Evolutionary conservation across 192 early-diverging fungal species (phyloP).

Genomic region (Umbelopsis ramanniana): DNA sequence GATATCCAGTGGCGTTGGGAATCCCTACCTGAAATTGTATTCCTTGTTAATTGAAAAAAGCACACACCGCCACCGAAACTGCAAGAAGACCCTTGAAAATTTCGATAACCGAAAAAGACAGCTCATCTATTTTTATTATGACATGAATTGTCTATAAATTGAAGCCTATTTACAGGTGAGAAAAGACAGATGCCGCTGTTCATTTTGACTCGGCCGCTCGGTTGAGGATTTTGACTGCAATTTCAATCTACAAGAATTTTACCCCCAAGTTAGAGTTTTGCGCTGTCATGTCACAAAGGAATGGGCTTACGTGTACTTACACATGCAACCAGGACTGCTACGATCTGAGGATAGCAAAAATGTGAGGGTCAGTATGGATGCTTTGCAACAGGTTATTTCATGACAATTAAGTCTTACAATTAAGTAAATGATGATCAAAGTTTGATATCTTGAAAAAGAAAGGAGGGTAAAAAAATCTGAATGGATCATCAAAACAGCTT

Average conservation of each 20-base stretch:
- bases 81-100: too few species aligned
- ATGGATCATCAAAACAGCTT: background rate
- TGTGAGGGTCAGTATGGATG: background rate
- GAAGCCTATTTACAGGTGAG: background rate
- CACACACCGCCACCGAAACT: too few species aligned
- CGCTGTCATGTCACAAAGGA: background rate
- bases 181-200: background rate
- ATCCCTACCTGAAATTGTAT: too few species aligned
- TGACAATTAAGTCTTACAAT: background rate
- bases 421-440: background rate
- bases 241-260: slow-evolving; percentile 33
- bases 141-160: background rate
- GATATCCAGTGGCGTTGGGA: slow-evolving; percentile 9
- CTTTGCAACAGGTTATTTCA: too few species aligned
- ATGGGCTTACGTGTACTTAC: slow-evolving; percentile 28
- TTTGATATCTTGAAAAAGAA: background rate
- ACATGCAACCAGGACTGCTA: slow-evolving; percentile 45
- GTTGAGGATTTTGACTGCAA: slow-evolving; percentile 33
- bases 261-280: background rate
- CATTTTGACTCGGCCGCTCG: background rate
- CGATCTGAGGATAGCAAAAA: slow-evolving; percentile 5
- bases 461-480: background rate
- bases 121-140: too few species aligned
- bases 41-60: too few species aligned
- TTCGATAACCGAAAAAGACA: too few species aligned